Percentiles rank a stretch among this genome's conserved stretches.
These are phyloP conservation scores for Ogataea sp. DNA, from an alignment of 805 yeast genomes.

Conservation along the genomic window DNA sequence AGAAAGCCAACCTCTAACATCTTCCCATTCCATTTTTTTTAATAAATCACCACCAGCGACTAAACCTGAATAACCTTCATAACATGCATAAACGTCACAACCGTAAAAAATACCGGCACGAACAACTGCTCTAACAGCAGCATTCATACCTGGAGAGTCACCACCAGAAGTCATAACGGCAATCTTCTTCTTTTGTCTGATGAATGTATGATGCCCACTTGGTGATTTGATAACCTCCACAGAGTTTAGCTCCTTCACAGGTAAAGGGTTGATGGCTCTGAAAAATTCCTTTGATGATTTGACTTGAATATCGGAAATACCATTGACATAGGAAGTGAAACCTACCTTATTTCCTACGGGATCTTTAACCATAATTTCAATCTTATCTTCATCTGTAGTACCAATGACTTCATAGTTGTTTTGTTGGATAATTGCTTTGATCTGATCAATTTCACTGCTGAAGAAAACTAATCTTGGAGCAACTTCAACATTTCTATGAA, in stretches of 20 bases:
- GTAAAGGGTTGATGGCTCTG: background rate
- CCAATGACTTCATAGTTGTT: constrained; percentile 12
- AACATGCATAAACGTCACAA: constrained; percentile 59
- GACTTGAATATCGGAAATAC: constrained; percentile 21
- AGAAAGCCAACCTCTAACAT: constrained; percentile 62
- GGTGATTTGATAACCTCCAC: background rate
- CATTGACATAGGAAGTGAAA: constrained; percentile 39
- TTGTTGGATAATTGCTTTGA: constrained; percentile 13
- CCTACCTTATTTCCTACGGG: constrained; percentile 61
- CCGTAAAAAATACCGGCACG: constrained; percentile 58
- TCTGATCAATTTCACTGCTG: constrained; percentile 27
- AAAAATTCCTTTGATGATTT: constrained; percentile 29
- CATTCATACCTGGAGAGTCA: constrained; percentile 78
- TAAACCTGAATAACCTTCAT: constrained; percentile 70
- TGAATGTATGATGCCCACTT: background rate
- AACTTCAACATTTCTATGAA: constrained; percentile 23
- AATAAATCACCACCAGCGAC: constrained; percentile 58
- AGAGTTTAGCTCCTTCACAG: too few species aligned
- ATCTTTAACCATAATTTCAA: constrained; percentile 36
- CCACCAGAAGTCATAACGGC: constrained; percentile 82
- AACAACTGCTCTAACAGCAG: constrained; percentile 66
- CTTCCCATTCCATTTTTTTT: constrained; percentile 61
- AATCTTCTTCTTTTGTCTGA: constrained; percentile 30
- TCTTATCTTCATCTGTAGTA: constrained; percentile 5
- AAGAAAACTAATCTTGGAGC: constrained; percentile 33